These are phyloP conservation scores for Dioscorea alata DNA, from an alignment of 106 monocot genomes.

Conservation along the genomic window DNA sequence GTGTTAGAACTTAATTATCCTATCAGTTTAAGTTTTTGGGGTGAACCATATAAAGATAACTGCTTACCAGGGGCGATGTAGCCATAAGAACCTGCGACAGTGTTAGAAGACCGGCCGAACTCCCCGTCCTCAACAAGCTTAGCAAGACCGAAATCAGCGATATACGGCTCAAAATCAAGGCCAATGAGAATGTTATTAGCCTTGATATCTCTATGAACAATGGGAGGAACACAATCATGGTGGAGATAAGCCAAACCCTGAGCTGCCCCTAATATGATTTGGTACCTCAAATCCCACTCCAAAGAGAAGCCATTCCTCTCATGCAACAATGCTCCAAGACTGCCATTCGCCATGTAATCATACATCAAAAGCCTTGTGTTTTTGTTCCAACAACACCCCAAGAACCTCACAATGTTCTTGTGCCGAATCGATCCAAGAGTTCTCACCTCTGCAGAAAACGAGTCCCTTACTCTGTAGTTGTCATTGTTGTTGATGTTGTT, in stretches of 20 bases:
- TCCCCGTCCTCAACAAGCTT: slow-evolving; percentile 85
- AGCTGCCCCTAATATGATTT: slow-evolving; percentile 77
- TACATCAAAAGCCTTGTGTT: slow-evolving; percentile 82
- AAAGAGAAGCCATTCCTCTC: slow-evolving; percentile 55
- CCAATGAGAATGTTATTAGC: slow-evolving; percentile 94
- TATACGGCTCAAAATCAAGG: slow-evolving; percentile 74
- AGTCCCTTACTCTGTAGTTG: slow-evolving; percentile 44
- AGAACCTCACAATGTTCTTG: slow-evolving; percentile 91
- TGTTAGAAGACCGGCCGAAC: slow-evolving; percentile 63
- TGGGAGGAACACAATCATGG: slow-evolving; percentile 87
- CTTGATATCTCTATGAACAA: slow-evolving; percentile 89
- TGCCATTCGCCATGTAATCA: slow-evolving; percentile 95
- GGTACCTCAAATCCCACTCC: slow-evolving; percentile 82
- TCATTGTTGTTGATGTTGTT: slow-evolving; percentile 15
- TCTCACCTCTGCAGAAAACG: slow-evolving; percentile 78
- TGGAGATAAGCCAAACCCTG: slow-evolving; percentile 88
- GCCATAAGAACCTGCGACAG: slow-evolving; percentile 93
- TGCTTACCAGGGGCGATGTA: slow-evolving; percentile 87
- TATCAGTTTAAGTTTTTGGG: background rate
- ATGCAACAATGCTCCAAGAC: slow-evolving; percentile 72
- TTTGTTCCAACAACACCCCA: slow-evolving; percentile 91
- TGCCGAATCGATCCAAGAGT: slow-evolving; percentile 85
- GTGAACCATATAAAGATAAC: no score
- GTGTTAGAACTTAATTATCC: background rate
- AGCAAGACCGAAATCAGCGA: slow-evolving; percentile 91